These are phyloP conservation scores for Millerozyma miso DNA, from an alignment of 805 yeast species.

Conservation along the genomic window DNA sequence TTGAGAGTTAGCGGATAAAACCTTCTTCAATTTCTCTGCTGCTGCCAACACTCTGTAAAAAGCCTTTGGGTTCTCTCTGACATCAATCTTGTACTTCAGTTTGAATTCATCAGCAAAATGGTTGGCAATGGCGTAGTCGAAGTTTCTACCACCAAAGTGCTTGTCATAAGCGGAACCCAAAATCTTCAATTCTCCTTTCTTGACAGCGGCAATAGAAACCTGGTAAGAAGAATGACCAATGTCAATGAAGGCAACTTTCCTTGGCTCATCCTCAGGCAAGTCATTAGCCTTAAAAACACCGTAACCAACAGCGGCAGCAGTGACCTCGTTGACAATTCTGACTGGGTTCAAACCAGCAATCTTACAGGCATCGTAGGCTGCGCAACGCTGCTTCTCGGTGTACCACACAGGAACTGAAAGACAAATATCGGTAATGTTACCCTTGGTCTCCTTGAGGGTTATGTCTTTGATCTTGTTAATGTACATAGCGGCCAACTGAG, in stretches of 20 bases:
- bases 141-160: conserved; percentile 97
- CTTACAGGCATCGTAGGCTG: conserved; percentile 89
- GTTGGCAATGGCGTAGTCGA: conserved; percentile 89
- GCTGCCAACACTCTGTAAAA: conserved; percentile 88
- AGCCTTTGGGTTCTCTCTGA: conserved; percentile 89
- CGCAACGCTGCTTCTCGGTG: conserved; percentile 94
- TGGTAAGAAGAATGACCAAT: conserved; percentile 96
- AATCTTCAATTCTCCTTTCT: conserved; percentile 93
- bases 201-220: conserved; percentile 83
- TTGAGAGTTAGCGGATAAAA: conserved; percentile 88
- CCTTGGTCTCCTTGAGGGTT: conserved; percentile 77
- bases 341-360: conserved; percentile 98
- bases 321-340: conserved; percentile 93
- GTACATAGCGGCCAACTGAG: conserved; percentile 94
- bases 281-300: conserved; percentile 95
- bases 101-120: conserved; percentile 93
- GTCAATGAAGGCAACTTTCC: conserved; percentile 89
- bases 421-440: conserved; percentile 79
- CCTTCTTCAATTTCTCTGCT: conserved; percentile 92
- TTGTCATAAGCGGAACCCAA: conserved; percentile 90
- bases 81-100: conserved; percentile 88
- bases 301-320: conserved; percentile 98
- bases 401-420: conserved; percentile 97
- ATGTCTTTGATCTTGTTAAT: conserved; percentile 83
- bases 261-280: conserved; percentile 89